Evolutionary conservation across 2,329 filamentous ascomycete genomes (phyloP), one percentile per base, ranked within the genome.

Genomic region (Alternaria sp.): DNA sequence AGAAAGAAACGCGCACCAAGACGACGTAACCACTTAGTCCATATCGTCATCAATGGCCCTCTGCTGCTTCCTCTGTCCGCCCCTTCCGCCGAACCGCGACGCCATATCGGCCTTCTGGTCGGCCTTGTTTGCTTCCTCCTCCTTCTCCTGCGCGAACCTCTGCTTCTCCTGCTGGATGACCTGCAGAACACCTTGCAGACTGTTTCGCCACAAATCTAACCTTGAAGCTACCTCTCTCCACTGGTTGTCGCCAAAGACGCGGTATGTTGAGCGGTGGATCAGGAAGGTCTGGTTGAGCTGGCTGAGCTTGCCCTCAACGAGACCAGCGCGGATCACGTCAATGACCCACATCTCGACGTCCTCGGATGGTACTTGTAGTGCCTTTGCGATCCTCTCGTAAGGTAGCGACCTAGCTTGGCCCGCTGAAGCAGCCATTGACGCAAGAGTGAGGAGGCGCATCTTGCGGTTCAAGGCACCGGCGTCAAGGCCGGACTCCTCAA

Each of bases 291-390:
- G 89, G 80, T 93, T 93, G 79, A 95, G 88, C 84, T 99, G 96
- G 62, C 92, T 96, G 72, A 99, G 89, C 84, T 97, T 97, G 79
- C 96, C 96, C 85, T 99, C 96, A 56, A 99, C 93, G 40, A 99
- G 89, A 32, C 94, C 93, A 51, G 94, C 93, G 71, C 96, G 93
- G 83, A 99, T 97, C 72, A 96, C 94, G 80, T 99, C 96, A 76
- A 99, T 99, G 71, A 96, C 93, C 96, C 96, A 99, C 87, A 95
- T 91, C 86, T 99, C 96, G 45, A 98, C 93, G 67, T 98, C 93
- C 68, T 92, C 90, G 50, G 84, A 78, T 49, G 93, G 89, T 59
- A 99, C 90, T 81, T 96, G 91, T 50, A 99, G 89, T 6, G 93
- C 91, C 78, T 91, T 91, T 69, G 91, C 88, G 77, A 99, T 97